Conservation (phyloP, 164 flowering plant species). For the Euptelea pleiosperma region DNA sequence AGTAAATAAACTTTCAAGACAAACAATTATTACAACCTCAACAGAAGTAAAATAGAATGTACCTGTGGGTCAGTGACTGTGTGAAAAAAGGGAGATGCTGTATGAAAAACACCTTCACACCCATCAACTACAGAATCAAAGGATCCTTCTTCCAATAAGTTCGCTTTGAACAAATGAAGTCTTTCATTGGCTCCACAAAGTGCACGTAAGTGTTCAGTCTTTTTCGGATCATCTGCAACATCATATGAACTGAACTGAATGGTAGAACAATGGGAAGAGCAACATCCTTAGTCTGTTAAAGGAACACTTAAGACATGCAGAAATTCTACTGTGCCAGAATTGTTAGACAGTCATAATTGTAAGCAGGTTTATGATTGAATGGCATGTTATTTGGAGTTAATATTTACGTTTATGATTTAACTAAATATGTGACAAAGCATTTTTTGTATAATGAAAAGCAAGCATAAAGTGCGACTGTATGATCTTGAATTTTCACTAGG, state of each 20-base stretch:
- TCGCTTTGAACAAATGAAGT: slow-evolving; percentile 34
- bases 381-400: too few species aligned
- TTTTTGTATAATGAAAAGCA: too few species aligned
- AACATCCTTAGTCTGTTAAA: too few species aligned
- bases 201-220: slow-evolving; percentile 45
- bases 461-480: too few species aligned
- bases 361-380: too few species aligned
- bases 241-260: slow-evolving; percentile 1
- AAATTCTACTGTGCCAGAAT: too few species aligned
- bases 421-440: too few species aligned
- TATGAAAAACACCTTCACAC: slow-evolving; percentile 49
- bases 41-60: not conserved
- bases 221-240: slow-evolving; percentile 46
- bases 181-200: slow-evolving; percentile 59
- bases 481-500: too few species aligned
- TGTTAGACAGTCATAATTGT: too few species aligned
- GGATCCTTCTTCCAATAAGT: slow-evolving; percentile 39
- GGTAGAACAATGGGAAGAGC: too few species aligned
- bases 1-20: not conserved
- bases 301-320: too few species aligned
- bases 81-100: slow-evolving; percentile 40
- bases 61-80: slow-evolving; percentile 39
- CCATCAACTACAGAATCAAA: slow-evolving; percentile 41
- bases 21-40: not conserved
- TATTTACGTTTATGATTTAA: too few species aligned